A percentile compares a stretch with the other conserved stretches of the same genome.
These are phyloP conservation scores for Chaetomiaceae sp. DNA, from an alignment of 2,329 filamentous ascomycete genomes.

Conservation along the genomic window DNA sequence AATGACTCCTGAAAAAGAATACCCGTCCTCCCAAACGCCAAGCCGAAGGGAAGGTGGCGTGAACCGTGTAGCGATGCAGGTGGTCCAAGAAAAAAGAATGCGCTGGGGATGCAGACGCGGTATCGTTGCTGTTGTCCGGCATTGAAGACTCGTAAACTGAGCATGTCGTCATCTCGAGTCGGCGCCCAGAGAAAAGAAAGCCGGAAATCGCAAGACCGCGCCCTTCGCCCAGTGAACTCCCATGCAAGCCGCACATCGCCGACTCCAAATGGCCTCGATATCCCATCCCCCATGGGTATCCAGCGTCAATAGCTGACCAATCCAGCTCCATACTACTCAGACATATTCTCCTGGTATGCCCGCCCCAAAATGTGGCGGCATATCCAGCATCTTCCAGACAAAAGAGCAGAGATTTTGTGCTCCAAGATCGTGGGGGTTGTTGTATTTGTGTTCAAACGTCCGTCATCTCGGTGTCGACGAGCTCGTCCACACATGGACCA, in stretches of 20 bases:
- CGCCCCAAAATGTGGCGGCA: constrained; percentile 18
- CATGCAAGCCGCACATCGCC: constrained; percentile 18
- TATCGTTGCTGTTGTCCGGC: neutral
- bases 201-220: constrained; percentile 3
- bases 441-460: constrained; percentile 42
- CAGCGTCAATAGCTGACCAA: constrained; percentile 24
- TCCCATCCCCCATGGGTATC: constrained; percentile 25
- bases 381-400: constrained; percentile 34
- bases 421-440: constrained; percentile 21
- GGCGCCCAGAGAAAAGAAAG: constrained; percentile 10
- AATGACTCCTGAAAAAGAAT: constrained; percentile 3
- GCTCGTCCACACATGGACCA: constrained; percentile 25
- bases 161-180: constrained; percentile 13
- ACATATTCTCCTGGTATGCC: constrained; percentile 25
- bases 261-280: constrained; percentile 25
- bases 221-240: neutral
- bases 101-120: constrained; percentile 17
- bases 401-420: constrained; percentile 20
- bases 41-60: neutral
- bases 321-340: constrained; percentile 23
- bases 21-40: neutral
- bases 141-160: constrained; percentile 4
- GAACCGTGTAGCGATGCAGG: constrained; percentile 2
- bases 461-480: constrained; percentile 54
- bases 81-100: neutral